phyloP scores from a whole-genome alignment of 2,329 filamentous ascomycete genomes.

The Sarocladium kiliense region DNA sequence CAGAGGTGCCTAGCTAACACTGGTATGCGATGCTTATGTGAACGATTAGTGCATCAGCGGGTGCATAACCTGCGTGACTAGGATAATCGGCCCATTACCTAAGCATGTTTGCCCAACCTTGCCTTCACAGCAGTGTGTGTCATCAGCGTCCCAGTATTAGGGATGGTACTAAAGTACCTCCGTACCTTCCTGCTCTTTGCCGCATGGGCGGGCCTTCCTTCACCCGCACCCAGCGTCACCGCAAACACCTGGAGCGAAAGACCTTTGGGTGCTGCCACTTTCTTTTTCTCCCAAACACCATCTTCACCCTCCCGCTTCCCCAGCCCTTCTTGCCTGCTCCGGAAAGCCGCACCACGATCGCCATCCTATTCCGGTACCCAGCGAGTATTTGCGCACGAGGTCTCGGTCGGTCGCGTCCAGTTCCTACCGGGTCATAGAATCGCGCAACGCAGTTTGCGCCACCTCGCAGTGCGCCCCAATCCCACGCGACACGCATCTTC shows the following conservation, averaged over 20 bases:
- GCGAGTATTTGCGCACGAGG: not conserved
- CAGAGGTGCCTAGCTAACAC: too few species aligned
- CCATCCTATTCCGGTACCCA: not conserved
- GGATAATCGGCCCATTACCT: not conserved
- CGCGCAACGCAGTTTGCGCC: not conserved
- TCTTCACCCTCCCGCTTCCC: conserved; percentile 5
- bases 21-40: too few species aligned
- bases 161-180: too few species aligned
- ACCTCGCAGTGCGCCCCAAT: not conserved
- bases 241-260: not conserved
- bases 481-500: conserved; percentile 12
- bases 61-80: not conserved
- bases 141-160: too few species aligned
- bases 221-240: not conserved
- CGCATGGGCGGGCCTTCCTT: conserved; percentile 7
- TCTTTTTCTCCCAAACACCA: conserved; percentile 5
- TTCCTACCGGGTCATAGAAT: too few species aligned
- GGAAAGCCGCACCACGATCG: not conserved
- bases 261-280: not conserved
- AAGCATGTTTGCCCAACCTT: not conserved
- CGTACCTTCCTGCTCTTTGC: not conserved
- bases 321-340: not conserved
- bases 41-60: too few species aligned
- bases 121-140: too few species aligned
- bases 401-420: too few species aligned